Conservation (phyloP, 768 basidiomycete genomes). For the Tephrocybe sp. region DNA sequence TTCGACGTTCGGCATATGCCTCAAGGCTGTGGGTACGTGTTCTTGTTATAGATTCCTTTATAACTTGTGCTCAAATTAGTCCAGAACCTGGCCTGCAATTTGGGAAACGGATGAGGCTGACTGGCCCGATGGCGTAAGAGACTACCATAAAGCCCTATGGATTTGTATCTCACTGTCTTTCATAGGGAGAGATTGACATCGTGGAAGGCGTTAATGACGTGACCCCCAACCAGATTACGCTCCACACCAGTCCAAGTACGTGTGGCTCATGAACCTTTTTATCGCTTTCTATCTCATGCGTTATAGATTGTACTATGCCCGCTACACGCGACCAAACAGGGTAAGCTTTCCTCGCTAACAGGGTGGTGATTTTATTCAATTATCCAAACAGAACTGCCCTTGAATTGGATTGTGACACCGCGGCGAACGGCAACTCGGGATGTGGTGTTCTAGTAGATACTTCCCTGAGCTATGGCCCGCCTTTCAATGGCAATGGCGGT, state of each 20-base stretch:
- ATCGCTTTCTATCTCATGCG: background rate
- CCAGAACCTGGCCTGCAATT: conserved; percentile 41
- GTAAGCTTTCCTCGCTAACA: too few relatives aligned
- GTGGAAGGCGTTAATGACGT: conserved; percentile 44
- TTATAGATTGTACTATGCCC: conserved; percentile 47
- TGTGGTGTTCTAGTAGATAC: conserved; percentile 41
- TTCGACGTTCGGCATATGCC: conserved; percentile 53
- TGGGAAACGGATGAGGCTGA: conserved; percentile 37
- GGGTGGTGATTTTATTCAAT: background rate
- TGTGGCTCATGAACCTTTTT: background rate
- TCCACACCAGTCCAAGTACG: conserved; percentile 34
- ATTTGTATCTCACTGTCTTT: background rate
- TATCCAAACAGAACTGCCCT: conserved; percentile 24
- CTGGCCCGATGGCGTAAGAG: conserved; percentile 36
- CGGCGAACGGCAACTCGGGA: conserved; percentile 41
- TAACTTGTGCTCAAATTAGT: background rate
- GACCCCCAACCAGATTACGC: conserved; percentile 33
- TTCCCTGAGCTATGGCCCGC: conserved; percentile 51
- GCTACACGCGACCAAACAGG: conserved; percentile 40
- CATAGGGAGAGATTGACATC: conserved; percentile 39
- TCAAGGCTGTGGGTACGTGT: conserved; percentile 45
- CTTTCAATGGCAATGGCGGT: conserved; percentile 58
- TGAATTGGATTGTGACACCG: conserved; percentile 40
- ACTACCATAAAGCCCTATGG: background rate
- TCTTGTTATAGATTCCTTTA: too few relatives aligned